Evolutionary conservation across 805 yeast species (phyloP).

Genomic region (Grigorovia transvaalensis): DNA sequence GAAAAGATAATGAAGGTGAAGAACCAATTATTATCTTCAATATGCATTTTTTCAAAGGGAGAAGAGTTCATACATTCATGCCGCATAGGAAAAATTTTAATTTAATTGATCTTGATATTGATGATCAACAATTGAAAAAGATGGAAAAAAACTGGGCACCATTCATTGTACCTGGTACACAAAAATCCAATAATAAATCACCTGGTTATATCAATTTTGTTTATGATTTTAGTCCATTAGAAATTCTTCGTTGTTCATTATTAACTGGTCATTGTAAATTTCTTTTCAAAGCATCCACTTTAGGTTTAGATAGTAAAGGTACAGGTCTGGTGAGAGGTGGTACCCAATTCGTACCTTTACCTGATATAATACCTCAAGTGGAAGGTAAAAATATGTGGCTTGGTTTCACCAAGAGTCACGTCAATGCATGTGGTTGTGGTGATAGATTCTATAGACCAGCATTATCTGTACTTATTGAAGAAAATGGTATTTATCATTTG

Average conservation of each 20-base stretch:
- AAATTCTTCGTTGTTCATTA: constrained; percentile 15
- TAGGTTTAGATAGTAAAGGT: constrained; percentile 1
- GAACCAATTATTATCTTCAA: constrained; percentile 12
- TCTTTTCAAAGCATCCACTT: constrained; percentile 7
- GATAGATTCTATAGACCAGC: constrained; percentile 11
- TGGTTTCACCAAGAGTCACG: constrained; percentile 14
- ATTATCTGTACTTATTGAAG: constrained; percentile 9
- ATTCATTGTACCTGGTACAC: constrained; percentile 5
- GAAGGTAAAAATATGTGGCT: constrained; percentile 13
- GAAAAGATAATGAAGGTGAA: constrained; percentile 3
- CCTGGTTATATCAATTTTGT: constrained; percentile 14
- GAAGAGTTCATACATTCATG: constrained; percentile 8
- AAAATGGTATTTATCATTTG: constrained; percentile 10
- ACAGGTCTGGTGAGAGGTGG: constrained; percentile 8
- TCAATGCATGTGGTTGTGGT: constrained; percentile 14
- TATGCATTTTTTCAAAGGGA: constrained; percentile 4
- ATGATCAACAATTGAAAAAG: constrained; percentile 3
- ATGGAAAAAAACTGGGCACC: constrained; percentile 12
- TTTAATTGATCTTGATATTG: constrained; percentile 3
- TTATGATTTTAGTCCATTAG: constrained; percentile 12
- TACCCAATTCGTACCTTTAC: constrained; percentile 13
- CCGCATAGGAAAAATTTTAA: constrained; percentile 12
- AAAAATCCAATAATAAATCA: constrained; percentile 10
- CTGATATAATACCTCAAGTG: constrained; percentile 9
- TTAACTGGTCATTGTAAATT: constrained; percentile 12